A percentile compares a stretch with the other conserved stretches of the same genome.
Evolutionary conservation across 495 filamentous ascomycete genomes (phyloP).

Genomic region (Trichoderma parareesei): DNA sequence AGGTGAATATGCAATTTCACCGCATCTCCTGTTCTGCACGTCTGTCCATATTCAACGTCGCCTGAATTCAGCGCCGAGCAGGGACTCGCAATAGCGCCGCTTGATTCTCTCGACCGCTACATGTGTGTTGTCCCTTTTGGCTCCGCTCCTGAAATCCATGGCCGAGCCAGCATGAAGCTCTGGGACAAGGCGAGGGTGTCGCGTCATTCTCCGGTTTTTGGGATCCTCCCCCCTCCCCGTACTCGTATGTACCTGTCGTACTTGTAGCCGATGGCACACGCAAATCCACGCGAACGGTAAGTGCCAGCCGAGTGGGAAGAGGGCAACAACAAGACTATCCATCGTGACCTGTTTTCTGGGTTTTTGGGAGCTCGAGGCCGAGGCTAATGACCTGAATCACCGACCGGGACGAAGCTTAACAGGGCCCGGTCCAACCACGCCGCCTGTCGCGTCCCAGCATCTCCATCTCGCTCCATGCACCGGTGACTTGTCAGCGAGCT

Average conservation of each 20-base stretch:
- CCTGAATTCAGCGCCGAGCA: background rate
- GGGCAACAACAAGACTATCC: background rate
- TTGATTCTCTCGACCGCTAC: background rate
- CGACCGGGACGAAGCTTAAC: conserved; percentile 5
- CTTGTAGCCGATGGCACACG: too few species aligned
- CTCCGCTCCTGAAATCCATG: background rate
- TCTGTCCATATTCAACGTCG: background rate
- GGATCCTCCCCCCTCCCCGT: background rate
- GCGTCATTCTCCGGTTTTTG: conserved; percentile 2
- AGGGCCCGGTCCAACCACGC: background rate
- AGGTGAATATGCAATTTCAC: background rate
- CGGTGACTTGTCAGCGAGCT: background rate
- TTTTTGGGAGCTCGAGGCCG: background rate
- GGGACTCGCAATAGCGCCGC: background rate
- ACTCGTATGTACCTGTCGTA: too few species aligned
- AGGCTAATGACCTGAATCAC: conserved; percentile 3
- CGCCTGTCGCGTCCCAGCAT: background rate
- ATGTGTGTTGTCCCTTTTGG: background rate
- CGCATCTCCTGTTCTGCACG: background rate
- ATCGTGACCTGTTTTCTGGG: conserved; percentile 5
- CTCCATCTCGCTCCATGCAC: background rate
- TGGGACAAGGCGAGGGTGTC: background rate
- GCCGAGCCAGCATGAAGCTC: background rate
- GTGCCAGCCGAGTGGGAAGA: background rate
- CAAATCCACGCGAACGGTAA: conserved; percentile 2